phyloP scores from a whole-genome alignment of 1,139 yeast species.

The Scheffersomyces insectosa region DNA sequence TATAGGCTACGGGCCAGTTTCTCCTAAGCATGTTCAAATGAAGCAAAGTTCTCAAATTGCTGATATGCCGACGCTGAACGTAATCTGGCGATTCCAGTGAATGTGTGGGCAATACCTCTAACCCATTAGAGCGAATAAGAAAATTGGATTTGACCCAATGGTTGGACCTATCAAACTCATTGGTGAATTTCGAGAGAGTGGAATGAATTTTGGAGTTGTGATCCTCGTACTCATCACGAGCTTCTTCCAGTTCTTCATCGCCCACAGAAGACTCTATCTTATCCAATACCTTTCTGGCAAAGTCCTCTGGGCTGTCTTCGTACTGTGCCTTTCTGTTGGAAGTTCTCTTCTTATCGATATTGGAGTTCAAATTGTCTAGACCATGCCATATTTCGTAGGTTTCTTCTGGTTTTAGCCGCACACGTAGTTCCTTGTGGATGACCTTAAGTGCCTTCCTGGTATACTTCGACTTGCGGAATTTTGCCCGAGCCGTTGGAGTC shows the following conservation, averaged over 20 bases:
- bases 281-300: slow-evolving; percentile 4
- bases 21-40: slow-evolving; percentile 41
- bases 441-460: slow-evolving; percentile 9
- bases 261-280: slow-evolving; percentile 4
- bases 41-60: slow-evolving; percentile 32
- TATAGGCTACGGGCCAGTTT: slow-evolving; percentile 59
- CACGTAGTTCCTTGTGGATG: slow-evolving; percentile 11
- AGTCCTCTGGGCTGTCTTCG: slow-evolving; percentile 4
- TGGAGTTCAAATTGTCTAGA: slow-evolving; percentile 13
- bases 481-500: slow-evolving; percentile 1
- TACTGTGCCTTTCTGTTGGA: slow-evolving; percentile 1
- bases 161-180: slow-evolving; percentile 21
- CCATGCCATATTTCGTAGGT: slow-evolving; percentile 42
- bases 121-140: slow-evolving; percentile 27
- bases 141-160: slow-evolving; percentile 25
- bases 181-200: slow-evolving; percentile 14
- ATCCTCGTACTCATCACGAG: slow-evolving; percentile 11
- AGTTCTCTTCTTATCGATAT: slow-evolving; percentile 8
- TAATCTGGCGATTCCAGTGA: slow-evolving; percentile 7
- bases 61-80: slow-evolving; percentile 26
- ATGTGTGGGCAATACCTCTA: slow-evolving; percentile 30
- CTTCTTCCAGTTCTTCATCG: slow-evolving; percentile 11
- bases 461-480: slow-evolving; percentile 4
- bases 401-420: slow-evolving; percentile 31
- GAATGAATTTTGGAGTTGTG: slow-evolving; percentile 13